These are phyloP conservation scores for Spergularia bocconei DNA, from an alignment of 148 eudicot species.

Conservation along the genomic window DNA sequence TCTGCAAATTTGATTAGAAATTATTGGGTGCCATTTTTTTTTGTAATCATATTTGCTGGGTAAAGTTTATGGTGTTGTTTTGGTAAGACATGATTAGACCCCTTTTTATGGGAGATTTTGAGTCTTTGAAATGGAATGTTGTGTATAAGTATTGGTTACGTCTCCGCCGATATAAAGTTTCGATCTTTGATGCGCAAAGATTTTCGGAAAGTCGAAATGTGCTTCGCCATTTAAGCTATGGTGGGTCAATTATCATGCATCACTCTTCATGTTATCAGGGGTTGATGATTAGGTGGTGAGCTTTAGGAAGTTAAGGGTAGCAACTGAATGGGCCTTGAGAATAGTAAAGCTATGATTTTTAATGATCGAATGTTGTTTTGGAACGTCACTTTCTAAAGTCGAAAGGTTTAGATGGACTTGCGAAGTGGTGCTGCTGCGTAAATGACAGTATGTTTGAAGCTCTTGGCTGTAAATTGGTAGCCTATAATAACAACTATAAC, in stretches of 20 bases:
- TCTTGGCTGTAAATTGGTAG: background rate
- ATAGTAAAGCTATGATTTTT: background rate
- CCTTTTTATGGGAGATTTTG: background rate
- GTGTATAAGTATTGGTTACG: background rate
- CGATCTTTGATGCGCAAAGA: conserved; percentile 6
- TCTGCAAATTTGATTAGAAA: background rate
- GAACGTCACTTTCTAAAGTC: background rate
- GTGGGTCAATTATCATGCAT: no score
- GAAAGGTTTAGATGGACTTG: background rate
- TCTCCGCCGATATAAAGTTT: background rate
- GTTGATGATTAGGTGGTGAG: background rate
- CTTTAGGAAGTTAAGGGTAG: background rate
- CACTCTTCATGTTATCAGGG: no score
- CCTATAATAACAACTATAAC: no score
- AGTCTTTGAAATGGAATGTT: background rate
- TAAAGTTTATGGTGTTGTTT: background rate
- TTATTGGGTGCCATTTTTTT: background rate
- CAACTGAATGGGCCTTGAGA: background rate
- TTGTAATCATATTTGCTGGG: background rate
- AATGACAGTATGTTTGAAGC: background rate
- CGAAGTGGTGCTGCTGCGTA: background rate
- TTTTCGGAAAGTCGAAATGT: background rate
- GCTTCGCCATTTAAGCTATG: background rate
- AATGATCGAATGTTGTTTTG: background rate
- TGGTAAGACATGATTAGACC: background rate